Conservation (phyloP, 306 rosid genomes). For the Sophora flavescens region DNA sequence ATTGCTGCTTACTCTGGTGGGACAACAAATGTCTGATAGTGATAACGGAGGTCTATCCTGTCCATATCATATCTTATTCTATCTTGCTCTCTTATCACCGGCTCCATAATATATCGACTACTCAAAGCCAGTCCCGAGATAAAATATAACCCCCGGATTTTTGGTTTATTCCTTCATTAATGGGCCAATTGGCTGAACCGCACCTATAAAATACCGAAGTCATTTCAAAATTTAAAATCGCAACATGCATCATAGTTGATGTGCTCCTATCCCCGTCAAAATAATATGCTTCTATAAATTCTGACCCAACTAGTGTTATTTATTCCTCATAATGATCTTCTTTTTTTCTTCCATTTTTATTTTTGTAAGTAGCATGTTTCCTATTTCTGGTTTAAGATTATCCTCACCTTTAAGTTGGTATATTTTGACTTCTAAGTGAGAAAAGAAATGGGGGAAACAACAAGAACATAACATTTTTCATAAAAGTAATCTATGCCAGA, state of each 20-base stretch:
- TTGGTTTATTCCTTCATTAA: too few species aligned
- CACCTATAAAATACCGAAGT: not conserved
- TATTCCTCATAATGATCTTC: not conserved
- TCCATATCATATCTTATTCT: too few species aligned
- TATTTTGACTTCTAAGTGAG: not conserved
- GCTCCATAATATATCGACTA: too few species aligned
- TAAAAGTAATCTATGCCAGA: not conserved
- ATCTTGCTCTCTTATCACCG: too few species aligned
- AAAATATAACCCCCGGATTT: too few species aligned
- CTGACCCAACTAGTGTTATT: not conserved
- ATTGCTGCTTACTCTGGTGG: too few species aligned
- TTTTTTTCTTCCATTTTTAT: not conserved
- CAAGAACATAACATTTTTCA: slow-evolving; percentile 16
- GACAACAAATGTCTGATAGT: too few species aligned
- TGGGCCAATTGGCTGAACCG: too few species aligned
- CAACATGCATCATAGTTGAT: not conserved
- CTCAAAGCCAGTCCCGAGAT: too few species aligned
- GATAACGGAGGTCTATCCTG: too few species aligned
- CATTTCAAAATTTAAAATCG: not conserved
- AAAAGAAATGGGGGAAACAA: not conserved
- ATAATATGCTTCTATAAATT: not conserved
- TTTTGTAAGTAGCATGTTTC: not conserved
- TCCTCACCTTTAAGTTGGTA: not conserved
- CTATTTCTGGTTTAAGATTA: not conserved
- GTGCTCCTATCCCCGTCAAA: not conserved